Base-by-base conservation (phyloP, 2,329 filamentous ascomycete species). In the Colletotrichum salicis region DNA sequence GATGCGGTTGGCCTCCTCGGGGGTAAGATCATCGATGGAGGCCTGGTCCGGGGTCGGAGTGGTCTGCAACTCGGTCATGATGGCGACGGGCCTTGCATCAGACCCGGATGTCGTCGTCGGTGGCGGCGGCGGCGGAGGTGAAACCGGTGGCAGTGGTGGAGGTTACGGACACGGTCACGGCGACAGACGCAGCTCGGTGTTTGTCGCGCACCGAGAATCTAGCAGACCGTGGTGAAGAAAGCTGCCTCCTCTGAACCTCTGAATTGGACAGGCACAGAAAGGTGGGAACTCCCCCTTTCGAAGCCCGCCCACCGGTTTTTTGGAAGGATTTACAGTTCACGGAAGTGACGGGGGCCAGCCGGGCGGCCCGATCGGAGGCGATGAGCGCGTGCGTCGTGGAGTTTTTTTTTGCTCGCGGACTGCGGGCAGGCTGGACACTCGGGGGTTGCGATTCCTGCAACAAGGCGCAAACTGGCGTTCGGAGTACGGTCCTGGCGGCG, bases 1-100 rank as follows among this genome's bases (percentile, higher is more conserved):
- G 81, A 92, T 92, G 76, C 89, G 88, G 78, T 84, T 92, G 74
- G 89, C 90, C 81, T 92, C 90, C 79, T 92, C 90, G 11, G 89
- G 87, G 58, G 88, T 91, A 78, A 91, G 83, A 77, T 89, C 86
- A 78, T 90, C 86, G 73, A 90, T 80, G 62, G 84, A 81, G 73
- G 84, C 80, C 76, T 83, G 81, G 73, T 83, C 83, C 64, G 86
- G 83, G 64, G 82, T 81, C 63, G 86, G 83, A 62, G 82, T 81
- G 62, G 83, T 81, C 63, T 83, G 80, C 72, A 82, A 80, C 68
- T 86, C 85, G 71, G 83, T 78, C 86, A 87, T 87, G 78, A 74
- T 71, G 69, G 35, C 60, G 31, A 41, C 65, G 27, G 8, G 45
- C 66, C 55, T 71, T 61, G 65, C 70, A 72, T 70, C 60, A 64